Percentiles rank a stretch among this genome's conserved stretches.
Evolutionary conservation across 2,329 filamentous ascomycete genomes (phyloP).

Genomic region (Capronia coronata): DNA sequence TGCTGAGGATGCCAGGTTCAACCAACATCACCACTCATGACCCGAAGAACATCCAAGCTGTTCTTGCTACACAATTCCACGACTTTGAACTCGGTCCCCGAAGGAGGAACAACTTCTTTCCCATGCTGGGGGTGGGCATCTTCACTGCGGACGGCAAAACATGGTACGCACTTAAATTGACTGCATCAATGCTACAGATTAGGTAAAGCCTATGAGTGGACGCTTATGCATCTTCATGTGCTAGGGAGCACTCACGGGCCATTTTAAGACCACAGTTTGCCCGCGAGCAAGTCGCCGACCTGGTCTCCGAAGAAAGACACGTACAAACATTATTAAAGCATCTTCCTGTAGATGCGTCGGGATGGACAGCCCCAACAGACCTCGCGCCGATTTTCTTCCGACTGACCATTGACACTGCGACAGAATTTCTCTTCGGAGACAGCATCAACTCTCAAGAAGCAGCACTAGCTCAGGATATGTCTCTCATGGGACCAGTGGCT

Average conservation of each 20-base stretch:
- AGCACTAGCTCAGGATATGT: not conserved
- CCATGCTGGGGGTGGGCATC: conserved; percentile 41
- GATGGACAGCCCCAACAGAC: conserved; percentile 48
- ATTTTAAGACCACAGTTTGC: conserved; percentile 82
- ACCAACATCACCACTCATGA: conserved; percentile 30
- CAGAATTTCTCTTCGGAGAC: conserved; percentile 61
- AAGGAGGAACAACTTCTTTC: conserved; percentile 56
- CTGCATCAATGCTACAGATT: too few relatives aligned
- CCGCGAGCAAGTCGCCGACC: conserved; percentile 72
- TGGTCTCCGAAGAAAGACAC: conserved; percentile 74
- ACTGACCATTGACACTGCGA: conserved; percentile 60
- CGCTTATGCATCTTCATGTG: conserved; percentile 34
- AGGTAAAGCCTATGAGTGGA: too few relatives aligned
- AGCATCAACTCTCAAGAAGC: conserved; percentile 42
- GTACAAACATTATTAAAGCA: conserved; percentile 51
- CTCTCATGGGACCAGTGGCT: not conserved
- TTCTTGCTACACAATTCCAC: conserved; percentile 73
- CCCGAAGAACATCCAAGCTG: conserved; percentile 68
- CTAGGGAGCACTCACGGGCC: conserved; percentile 62
- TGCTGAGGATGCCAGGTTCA: not conserved
- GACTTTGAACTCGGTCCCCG: conserved; percentile 77
- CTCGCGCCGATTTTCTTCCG: conserved; percentile 58
- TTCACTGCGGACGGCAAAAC: conserved; percentile 66
- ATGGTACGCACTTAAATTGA: conserved; percentile 47
- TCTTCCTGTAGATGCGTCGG: conserved; percentile 48